phyloP scores from a whole-genome alignment of 768 basidiomycete genomes.

The Cystofilobasidium ferigula region DNA sequence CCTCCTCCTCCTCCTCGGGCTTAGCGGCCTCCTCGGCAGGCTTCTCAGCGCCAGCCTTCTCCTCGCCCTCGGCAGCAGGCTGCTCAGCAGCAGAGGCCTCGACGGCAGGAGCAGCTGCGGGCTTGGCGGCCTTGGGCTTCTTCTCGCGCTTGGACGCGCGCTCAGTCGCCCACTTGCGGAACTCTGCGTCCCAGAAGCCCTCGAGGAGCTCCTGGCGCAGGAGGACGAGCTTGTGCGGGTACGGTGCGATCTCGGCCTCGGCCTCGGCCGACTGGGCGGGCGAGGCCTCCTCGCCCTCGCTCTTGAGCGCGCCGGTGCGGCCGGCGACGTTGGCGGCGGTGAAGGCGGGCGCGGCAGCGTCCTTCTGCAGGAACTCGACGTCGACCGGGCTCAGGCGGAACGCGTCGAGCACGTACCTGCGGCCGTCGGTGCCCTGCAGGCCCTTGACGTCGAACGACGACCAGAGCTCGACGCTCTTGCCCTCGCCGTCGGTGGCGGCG shows the following conservation, averaged over 20 bases:
- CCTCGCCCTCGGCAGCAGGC: conserved; percentile 27
- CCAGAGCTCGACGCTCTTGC: conserved; percentile 37
- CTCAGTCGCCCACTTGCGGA: conserved; percentile 39
- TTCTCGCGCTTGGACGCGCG: conserved; percentile 31
- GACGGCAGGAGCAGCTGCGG: conserved; percentile 27
- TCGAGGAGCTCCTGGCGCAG: conserved; percentile 43
- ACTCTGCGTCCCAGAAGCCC: conserved; percentile 40
- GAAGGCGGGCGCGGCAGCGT: conserved; percentile 31
- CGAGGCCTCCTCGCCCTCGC: neutral
- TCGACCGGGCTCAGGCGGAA: conserved; percentile 41
- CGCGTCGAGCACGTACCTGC: conserved; percentile 42
- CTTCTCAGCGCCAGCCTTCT: too few species aligned
- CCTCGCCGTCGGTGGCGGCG: conserved; percentile 34
- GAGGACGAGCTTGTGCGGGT: conserved; percentile 42
- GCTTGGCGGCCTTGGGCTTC: conserved; percentile 27
- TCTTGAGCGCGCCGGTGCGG: conserved; percentile 17
- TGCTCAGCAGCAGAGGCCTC: conserved; percentile 27
- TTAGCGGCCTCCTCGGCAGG: neutral
- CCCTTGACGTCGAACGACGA: conserved; percentile 42
- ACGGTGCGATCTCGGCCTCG: conserved; percentile 28
- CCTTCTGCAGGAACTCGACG: conserved; percentile 42
- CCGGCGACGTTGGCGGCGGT: conserved; percentile 15
- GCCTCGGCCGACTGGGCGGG: conserved; percentile 11
- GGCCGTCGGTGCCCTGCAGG: conserved; percentile 41
- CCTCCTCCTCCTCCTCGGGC: conserved; percentile 26